These are phyloP conservation scores for Castanea mollissima DNA, from an alignment of 306 rosid species.

Conservation along the genomic window DNA sequence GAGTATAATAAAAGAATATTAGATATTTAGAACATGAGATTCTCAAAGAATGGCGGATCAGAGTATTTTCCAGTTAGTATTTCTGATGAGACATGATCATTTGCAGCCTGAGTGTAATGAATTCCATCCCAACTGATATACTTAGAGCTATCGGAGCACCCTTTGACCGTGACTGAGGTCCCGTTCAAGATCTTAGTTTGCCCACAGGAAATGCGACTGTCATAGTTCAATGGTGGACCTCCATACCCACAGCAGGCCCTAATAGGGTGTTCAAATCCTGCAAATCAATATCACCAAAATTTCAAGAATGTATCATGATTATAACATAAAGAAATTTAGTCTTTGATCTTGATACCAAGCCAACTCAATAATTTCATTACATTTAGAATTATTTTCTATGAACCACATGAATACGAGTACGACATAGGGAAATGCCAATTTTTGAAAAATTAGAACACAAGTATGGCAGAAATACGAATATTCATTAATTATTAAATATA, in stretches of 20 bases:
- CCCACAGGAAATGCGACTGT: slow-evolving; percentile 59
- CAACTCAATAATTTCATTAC: background rate
- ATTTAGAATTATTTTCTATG: background rate
- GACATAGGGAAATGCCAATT: too few relatives aligned
- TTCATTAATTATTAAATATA: too few relatives aligned
- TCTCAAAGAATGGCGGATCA: slow-evolving; percentile 78
- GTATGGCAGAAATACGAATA: rapidly evolving
- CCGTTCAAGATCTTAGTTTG: slow-evolving; percentile 74
- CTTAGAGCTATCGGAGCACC: slow-evolving; percentile 56
- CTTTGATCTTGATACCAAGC: background rate
- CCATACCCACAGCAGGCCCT: slow-evolving; percentile 93
- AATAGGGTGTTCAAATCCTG: slow-evolving; percentile 84
- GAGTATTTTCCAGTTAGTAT: slow-evolving; percentile 77
- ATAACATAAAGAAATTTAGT: background rate
- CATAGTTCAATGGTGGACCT: slow-evolving; percentile 81
- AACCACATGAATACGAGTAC: too few relatives aligned
- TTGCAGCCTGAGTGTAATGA: slow-evolving; percentile 92
- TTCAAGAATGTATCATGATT: background rate
- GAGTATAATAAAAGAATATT: slow-evolving; percentile 12
- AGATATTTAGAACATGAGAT: slow-evolving; percentile 52
- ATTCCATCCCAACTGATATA: slow-evolving; percentile 88
- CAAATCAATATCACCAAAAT: slow-evolving; percentile 17
- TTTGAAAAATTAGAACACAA: too few relatives aligned
- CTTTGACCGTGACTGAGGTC: slow-evolving; percentile 58
- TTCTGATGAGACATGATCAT: slow-evolving; percentile 64